phyloP scores from a whole-genome alignment of 2,329 filamentous ascomycete species.

The Ophiocordyceps camponoti-floridani region DNA sequence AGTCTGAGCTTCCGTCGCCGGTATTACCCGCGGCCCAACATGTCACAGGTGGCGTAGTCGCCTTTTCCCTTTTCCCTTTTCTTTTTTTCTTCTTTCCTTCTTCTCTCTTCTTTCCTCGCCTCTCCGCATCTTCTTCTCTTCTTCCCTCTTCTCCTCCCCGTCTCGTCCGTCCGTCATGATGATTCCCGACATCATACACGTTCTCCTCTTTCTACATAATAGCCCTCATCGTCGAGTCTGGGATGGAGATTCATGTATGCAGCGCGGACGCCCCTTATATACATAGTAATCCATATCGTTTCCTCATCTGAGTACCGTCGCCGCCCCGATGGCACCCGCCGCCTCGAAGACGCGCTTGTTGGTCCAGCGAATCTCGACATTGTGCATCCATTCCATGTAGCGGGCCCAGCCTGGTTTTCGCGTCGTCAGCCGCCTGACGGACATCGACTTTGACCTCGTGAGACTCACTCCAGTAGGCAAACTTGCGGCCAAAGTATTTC shows the following conservation, averaged over 20 bases:
- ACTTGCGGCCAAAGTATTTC: constrained; percentile 87
- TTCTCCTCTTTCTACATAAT: not conserved
- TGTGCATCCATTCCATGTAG: constrained; percentile 89
- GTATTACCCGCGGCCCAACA: constrained; percentile 26
- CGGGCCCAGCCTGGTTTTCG: constrained; percentile 57
- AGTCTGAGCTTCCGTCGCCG: constrained; percentile 18
- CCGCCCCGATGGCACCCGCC: constrained; percentile 44
- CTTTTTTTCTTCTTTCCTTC: not conserved
- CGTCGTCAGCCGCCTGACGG: too few relatives aligned
- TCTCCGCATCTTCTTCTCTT: not conserved
- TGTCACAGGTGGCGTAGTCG: constrained; percentile 32
- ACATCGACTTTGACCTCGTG: too few relatives aligned
- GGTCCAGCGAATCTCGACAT: constrained; percentile 51
- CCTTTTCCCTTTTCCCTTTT: not conserved
- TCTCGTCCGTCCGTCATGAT: not conserved
- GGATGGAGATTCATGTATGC: not conserved
- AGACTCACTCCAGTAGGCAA: constrained; percentile 89
- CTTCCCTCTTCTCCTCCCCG: not conserved
- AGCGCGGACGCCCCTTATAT: not conserved
- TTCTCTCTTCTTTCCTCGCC: not conserved
- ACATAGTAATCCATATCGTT: not conserved
- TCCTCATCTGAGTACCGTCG: constrained; percentile 26
- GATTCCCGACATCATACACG: not conserved
- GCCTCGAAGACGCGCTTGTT: constrained; percentile 45
- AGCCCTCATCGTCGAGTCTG: too few relatives aligned